phyloP scores from a whole-genome alignment of 345 rosid genomes.

The Rhodomyrtus tomentosa region DNA sequence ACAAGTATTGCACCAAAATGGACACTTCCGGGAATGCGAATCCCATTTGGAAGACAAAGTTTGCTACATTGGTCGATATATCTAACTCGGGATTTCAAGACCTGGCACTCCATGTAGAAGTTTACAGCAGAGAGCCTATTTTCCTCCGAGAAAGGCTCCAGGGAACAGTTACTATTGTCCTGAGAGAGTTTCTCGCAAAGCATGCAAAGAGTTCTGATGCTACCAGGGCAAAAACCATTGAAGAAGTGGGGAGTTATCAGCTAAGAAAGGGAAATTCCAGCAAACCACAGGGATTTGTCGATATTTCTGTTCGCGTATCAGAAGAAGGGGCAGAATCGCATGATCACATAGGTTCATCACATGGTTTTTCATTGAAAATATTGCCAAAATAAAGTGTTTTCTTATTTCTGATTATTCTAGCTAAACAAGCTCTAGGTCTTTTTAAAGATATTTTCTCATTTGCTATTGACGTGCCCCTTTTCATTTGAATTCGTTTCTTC shows the following conservation, averaged over 20 bases:
- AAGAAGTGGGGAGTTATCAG: conserved; percentile 75
- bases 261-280: conserved; percentile 53
- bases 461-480: background rate
- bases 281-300: conserved; percentile 70
- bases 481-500: background rate
- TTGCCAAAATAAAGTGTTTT: background rate
- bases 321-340: conserved; percentile 38
- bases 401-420: background rate
- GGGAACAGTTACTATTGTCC: conserved; percentile 57
- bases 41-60: conserved; percentile 76
- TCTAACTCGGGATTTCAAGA: conserved; percentile 29
- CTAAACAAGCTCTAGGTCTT: background rate
- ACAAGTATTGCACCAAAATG: conserved; percentile 71
- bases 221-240: conserved; percentile 11
- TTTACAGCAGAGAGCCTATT: conserved; percentile 74
- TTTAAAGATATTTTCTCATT: background rate
- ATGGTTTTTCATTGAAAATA: background rate
- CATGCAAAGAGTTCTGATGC: conserved; percentile 25
- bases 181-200: conserved; percentile 59
- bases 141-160: conserved; percentile 73
- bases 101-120: conserved; percentile 47
- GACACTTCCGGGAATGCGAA: conserved; percentile 55
- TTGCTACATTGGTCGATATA: conserved; percentile 48
- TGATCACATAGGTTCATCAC: background rate
- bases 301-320: conserved; percentile 53